Base-by-base conservation (phyloP, 2,329 filamentous ascomycete genomes). In the Madurella fahalii region DNA sequence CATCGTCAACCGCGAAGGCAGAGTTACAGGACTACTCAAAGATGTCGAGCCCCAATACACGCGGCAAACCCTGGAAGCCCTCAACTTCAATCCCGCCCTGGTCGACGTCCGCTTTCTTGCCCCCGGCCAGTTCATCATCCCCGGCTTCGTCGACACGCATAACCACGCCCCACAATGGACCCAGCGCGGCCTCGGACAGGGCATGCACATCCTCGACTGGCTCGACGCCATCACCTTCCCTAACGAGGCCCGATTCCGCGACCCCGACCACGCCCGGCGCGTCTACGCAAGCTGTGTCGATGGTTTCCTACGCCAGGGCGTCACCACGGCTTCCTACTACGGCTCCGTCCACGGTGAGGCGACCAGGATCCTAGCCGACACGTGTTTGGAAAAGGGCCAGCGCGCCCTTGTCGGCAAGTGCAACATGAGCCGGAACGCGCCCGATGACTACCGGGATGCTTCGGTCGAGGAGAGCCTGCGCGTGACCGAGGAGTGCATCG, bases 61-160 rank as follows among this genome's bases (percentile, higher is more conserved):
- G 4, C 16, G 9, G 4, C 32, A 41, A n/a, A 40, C 34, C 12
- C 53, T 66, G 16, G 44, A 50, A 2, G 16, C 7, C 41, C 34
- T 55, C 17, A 46, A 52, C 7, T 32, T 52, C 17, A 34, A 61
- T 2, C 52, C 65, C 7, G 43, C 53, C 5, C 32, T 58, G 8
- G 31, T 49, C 16, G 53, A 58, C 9, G n/a, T 64, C 31, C 52
- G 59, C 30, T 15, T 31, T 15, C 57, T 64, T 20, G 47, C n/a
- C 1, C 48, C 52, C 0, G 74, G 73, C 40, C 68, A 80, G 44
- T 82, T 85, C 61, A 67, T 84, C 46, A 76, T 83, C 53, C 82
- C 82, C 0, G 81, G 81, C 42, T 79, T 84, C 61, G 71, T 87
- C 50, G 84, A 87, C 69, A 86, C 83, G 1, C 85, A 87, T 67